Conservation (phyloP, 805 yeast genomes). For the Wickerhamomyces silvicola region DNA sequence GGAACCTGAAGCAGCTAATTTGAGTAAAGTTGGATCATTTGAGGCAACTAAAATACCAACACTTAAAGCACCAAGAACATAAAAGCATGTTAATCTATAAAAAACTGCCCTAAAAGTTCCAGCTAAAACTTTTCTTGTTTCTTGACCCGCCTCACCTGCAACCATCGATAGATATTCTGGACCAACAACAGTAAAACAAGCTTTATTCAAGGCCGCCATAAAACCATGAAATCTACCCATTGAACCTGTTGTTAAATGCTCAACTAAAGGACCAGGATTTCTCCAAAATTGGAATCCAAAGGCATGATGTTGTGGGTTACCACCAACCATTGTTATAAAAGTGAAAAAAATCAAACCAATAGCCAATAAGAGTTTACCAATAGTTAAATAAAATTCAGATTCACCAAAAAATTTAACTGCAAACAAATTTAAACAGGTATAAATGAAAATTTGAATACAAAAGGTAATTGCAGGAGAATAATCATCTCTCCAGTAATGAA, state of each 20-base stretch:
- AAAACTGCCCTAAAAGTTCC: constrained; percentile 68
- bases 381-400: constrained; percentile 66
- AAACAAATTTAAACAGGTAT: constrained; percentile 56
- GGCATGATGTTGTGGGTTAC: constrained; percentile 62
- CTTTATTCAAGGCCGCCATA: constrained; percentile 57
- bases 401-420: constrained; percentile 76
- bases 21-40: constrained; percentile 44
- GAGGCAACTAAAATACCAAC: constrained; percentile 62
- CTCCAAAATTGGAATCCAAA: constrained; percentile 50
- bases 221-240: constrained; percentile 67
- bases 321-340: constrained; percentile 77
- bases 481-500: constrained; percentile 73
- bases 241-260: constrained; percentile 44
- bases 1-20: constrained; percentile 35
- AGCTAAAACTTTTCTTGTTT: constrained; percentile 65
- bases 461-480: constrained; percentile 65
- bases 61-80: constrained; percentile 55
- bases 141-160: constrained; percentile 67
- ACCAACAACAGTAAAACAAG: constrained; percentile 71
- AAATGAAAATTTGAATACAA: constrained; percentile 54
- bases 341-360: constrained; percentile 66
- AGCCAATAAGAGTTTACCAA: constrained; percentile 64
- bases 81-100: constrained; percentile 51
- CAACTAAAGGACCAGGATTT: constrained; percentile 47
- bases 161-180: constrained; percentile 79